phyloP scores from a whole-genome alignment of 805 yeast genomes.

The Yarrowia deformans region DNA sequence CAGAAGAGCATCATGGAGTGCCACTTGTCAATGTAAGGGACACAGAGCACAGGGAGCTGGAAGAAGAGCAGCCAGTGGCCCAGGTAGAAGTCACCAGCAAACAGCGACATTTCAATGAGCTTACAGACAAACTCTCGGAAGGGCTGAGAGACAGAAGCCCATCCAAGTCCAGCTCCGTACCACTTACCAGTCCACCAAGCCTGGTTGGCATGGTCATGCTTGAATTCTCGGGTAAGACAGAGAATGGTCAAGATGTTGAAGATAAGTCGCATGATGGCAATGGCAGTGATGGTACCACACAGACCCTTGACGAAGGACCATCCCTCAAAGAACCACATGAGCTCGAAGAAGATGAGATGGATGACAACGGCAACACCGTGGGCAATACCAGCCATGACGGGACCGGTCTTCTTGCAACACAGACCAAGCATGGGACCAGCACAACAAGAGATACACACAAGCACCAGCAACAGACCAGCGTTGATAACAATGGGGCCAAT shows the following conservation, averaged over 20 bases:
- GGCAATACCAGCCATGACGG: slow-evolving; percentile 93
- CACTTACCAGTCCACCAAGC: slow-evolving; percentile 99
- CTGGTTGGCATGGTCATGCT: slow-evolving; percentile 92
- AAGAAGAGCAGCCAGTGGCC: slow-evolving; percentile 88
- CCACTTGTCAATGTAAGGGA: slow-evolving; percentile 95
- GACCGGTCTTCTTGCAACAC: slow-evolving; percentile 97
- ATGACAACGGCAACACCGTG: slow-evolving; percentile 93
- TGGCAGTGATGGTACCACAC: slow-evolving; percentile 82
- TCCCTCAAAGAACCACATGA: slow-evolving; percentile 96
- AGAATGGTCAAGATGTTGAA: slow-evolving; percentile 83
- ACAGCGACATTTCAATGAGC: slow-evolving; percentile 90
- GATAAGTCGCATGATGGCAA: slow-evolving; percentile 85
- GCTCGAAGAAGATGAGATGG: slow-evolving; percentile 86
- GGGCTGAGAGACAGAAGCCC: slow-evolving; percentile 95
- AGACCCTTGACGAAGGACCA: slow-evolving; percentile 87
- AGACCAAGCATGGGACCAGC: slow-evolving; percentile 94
- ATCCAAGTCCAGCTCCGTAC: slow-evolving; percentile 94
- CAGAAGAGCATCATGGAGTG: slow-evolving; percentile 98
- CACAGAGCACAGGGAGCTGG: slow-evolving; percentile 83
- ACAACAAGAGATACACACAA: slow-evolving; percentile 90
- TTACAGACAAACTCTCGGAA: slow-evolving; percentile 94
- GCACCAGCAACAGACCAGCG: slow-evolving; percentile 79
- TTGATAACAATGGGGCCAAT: slow-evolving; percentile 91
- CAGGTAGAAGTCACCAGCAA: slow-evolving; percentile 93
- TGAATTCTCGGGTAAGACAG: slow-evolving; percentile 91